Evolutionary conservation across 2,329 filamentous ascomycete genomes (phyloP).

Genomic region (Fusarium camptoceras): DNA sequence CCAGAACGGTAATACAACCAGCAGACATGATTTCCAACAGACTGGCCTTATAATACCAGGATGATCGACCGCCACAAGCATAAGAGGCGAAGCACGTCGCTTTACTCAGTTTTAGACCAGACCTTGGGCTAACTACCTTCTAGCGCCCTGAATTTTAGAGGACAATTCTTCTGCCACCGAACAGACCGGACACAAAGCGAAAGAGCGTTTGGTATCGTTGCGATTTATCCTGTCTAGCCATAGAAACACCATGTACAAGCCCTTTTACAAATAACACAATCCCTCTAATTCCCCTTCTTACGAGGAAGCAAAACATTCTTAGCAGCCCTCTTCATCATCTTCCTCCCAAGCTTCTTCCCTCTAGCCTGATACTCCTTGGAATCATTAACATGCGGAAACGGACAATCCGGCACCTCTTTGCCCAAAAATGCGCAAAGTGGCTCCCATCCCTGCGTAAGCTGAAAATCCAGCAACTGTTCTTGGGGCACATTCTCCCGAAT

Average conservation of each 20-base stretch:
- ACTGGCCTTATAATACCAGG: no score
- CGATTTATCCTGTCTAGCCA: neutral
- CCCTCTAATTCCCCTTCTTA: neutral
- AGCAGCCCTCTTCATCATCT: constrained; percentile 6
- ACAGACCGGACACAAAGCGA: neutral
- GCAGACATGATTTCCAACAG: no score
- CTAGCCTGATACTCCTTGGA: constrained; percentile 11
- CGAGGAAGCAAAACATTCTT: constrained; percentile 14
- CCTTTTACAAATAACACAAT: neutral
- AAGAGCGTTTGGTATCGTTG: neutral
- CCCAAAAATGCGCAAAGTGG: constrained; percentile 52
- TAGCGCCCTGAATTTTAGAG: no score
- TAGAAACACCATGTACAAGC: neutral
- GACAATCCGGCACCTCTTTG: constrained; percentile 45
- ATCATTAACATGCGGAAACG: constrained; percentile 49
- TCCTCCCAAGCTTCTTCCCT: neutral
- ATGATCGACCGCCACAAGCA: no score
- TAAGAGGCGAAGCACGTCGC: no score
- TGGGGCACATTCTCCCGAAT: constrained; percentile 41
- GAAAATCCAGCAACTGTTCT: constrained; percentile 48
- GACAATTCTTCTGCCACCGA: no score
- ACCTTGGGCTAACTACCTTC: no score
- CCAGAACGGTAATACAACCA: neutral
- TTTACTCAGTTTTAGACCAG: no score
- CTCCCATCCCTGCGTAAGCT: constrained; percentile 48